Conservation (phyloP, 805 yeast species). For the Wickerhamomyces ciferrii region DNA sequence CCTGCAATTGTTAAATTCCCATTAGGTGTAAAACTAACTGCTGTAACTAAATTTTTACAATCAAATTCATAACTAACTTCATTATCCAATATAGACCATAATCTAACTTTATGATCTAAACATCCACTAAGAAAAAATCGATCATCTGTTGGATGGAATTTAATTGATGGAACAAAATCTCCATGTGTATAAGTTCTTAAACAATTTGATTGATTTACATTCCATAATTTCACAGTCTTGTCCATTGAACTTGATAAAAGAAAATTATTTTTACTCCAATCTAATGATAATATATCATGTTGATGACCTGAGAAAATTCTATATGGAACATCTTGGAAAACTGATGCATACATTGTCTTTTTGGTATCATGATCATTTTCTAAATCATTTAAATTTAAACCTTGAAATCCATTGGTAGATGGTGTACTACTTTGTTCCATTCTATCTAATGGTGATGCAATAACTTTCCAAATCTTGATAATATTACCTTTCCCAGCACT, state of each 20-base stretch:
- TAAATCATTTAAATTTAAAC: background rate
- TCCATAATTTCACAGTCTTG: conserved; percentile 80
- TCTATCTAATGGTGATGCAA: conserved; percentile 67
- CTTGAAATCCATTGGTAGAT: conserved; percentile 3
- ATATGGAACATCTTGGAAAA: conserved; percentile 65
- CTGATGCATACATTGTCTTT: conserved; percentile 54
- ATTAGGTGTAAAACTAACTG: conserved; percentile 67
- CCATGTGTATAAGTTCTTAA: conserved; percentile 62
- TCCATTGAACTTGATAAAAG: conserved; percentile 81
- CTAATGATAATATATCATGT: conserved; percentile 65
- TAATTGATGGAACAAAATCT: conserved; percentile 79
- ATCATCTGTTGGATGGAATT: conserved; percentile 83
- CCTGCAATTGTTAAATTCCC: conserved; percentile 62
- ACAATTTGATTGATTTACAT: conserved; percentile 59
- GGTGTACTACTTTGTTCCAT: conserved; percentile 34
- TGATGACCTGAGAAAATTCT: conserved; percentile 62
- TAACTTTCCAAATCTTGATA: conserved; percentile 74
- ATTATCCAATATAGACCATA: conserved; percentile 84
- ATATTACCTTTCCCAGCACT: conserved; percentile 75
- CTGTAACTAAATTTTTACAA: conserved; percentile 65
- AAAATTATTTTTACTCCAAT: conserved; percentile 88
- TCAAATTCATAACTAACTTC: conserved; percentile 56
- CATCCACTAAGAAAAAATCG: conserved; percentile 82
- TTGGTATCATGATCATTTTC: conserved; percentile 2
- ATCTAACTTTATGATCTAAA: conserved; percentile 63